Evolutionary conservation across 73 alveolate species (phyloP).

Genomic region (Paramecium octaurelia): DNA sequence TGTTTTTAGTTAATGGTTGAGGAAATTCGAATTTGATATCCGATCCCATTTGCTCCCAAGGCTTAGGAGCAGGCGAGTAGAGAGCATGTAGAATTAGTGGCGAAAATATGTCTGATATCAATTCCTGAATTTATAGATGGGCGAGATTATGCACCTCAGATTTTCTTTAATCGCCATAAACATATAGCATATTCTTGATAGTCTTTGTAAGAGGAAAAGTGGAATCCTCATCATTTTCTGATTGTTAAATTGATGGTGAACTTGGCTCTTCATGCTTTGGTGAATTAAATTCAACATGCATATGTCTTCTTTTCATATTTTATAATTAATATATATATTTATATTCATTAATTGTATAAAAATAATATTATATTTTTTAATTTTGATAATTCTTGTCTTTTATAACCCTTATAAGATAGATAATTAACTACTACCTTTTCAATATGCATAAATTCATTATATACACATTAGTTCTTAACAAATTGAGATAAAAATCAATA

Average conservation of each 20-base stretch:
- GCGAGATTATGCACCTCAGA: conserved; percentile 22
- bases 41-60: neutral
- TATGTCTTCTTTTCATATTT: neutral
- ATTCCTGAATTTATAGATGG: neutral
- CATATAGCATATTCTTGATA: conserved; percentile 24
- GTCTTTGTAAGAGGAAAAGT: neutral
- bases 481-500: too few relatives aligned
- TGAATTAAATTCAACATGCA: neutral
- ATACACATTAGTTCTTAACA: too few relatives aligned
- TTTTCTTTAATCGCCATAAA: conserved; percentile 25
- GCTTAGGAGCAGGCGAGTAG: neutral
- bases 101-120: neutral
- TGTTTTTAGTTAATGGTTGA: neutral
- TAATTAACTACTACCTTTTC: too few relatives aligned
- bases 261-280: neutral
- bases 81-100: neutral
- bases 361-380: too few relatives aligned
- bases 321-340: neutral
- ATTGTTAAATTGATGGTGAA: neutral
- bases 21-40: neutral
- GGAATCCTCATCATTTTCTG: neutral
- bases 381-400: too few relatives aligned
- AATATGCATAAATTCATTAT: too few relatives aligned
- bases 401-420: too few relatives aligned
- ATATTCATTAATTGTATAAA: too few relatives aligned